Percentiles rank a stretch among this genome's conserved stretches.
Evolutionary conservation across 345 rosid species (phyloP).

Genomic region (Aquilaria yunnanensis): DNA sequence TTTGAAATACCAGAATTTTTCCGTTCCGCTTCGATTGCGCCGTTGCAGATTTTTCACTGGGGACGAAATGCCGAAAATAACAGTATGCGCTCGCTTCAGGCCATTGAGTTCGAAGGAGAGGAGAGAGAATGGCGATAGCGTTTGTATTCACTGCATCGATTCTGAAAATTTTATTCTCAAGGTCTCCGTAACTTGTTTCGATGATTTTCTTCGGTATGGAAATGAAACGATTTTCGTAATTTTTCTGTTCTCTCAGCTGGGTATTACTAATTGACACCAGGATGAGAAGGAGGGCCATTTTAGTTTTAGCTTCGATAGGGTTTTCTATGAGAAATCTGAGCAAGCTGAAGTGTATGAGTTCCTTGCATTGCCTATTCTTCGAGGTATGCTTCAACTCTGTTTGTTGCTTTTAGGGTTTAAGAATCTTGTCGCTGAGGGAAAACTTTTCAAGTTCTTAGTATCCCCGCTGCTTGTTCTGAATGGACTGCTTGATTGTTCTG

Average conservation of each 20-base stretch:
- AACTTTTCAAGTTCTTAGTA: neutral
- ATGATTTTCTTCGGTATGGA: neutral
- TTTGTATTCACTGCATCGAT: constrained; percentile 47
- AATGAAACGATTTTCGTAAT: neutral
- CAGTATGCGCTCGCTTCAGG: constrained; percentile 79
- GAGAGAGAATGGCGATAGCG: constrained; percentile 36
- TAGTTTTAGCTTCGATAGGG: constrained; percentile 54
- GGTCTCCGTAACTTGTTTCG: constrained; percentile 20
- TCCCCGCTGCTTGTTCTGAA: constrained; percentile 1
- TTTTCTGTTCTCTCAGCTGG: neutral
- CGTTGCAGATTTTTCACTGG: neutral
- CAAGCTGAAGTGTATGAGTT: constrained; percentile 62
- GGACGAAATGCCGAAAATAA: constrained; percentile 43
- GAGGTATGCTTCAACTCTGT: constrained; percentile 31
- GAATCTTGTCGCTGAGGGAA: neutral
- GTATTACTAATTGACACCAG: constrained; percentile 14
- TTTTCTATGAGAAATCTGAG: constrained; percentile 49
- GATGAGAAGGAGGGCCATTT: constrained; percentile 70
- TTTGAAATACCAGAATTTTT: neutral
- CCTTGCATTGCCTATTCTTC: constrained; percentile 62
- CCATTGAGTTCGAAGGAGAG: constrained; percentile 67
- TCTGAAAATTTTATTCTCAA: constrained; percentile 56
- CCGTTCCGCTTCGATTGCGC: neutral
- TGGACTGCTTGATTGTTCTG: neutral
- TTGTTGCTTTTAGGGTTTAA: neutral